These are phyloP conservation scores for Aspergillus avenaceus DNA, from an alignment of 495 filamentous ascomycete species.

Conservation along the genomic window DNA sequence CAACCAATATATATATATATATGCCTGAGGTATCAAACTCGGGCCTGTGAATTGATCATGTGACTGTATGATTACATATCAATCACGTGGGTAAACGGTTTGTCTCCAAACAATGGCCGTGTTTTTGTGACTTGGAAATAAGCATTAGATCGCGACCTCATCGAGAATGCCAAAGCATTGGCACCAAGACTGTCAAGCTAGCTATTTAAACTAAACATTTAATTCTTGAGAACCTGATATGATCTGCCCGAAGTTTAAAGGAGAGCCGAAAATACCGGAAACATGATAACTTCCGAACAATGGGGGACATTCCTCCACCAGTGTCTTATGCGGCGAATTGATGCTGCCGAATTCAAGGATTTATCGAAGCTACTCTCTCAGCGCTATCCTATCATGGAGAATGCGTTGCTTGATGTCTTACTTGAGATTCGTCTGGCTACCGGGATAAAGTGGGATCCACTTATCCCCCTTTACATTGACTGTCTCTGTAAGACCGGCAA, in stretches of 20 bases:
- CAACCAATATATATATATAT: not conserved
- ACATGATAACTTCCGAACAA: conserved; percentile 29
- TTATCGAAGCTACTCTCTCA: conserved; percentile 31
- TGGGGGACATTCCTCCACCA: conserved; percentile 42
- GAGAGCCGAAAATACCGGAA: conserved; percentile 2
- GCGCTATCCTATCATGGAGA: conserved; percentile 29
- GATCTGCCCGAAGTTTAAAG: not conserved
- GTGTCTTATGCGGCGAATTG: conserved; percentile 41
- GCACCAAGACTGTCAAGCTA: conserved; percentile 1
- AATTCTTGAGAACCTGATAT: conserved; percentile 6
- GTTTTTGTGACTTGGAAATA: not conserved
- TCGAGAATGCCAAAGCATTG: conserved; percentile 14
- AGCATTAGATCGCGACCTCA: not conserved
- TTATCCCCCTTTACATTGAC: conserved; percentile 60
- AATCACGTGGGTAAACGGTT: not conserved
- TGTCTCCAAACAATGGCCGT: conserved; percentile 6
- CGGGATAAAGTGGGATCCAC: conserved; percentile 55
- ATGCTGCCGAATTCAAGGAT: conserved; percentile 38
- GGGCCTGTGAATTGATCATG: not conserved
- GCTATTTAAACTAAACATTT: not conserved
- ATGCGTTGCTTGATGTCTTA: conserved; percentile 54
- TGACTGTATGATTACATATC: not conserved
- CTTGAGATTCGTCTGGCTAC: conserved; percentile 49
- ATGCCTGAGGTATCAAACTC: not conserved
- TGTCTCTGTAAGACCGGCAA: conserved; percentile 50